Evolutionary conservation across 805 yeast genomes (phyloP), one percentile per base, ranked within the genome.

Genomic region (Saccharomycopsis olivae): DNA sequence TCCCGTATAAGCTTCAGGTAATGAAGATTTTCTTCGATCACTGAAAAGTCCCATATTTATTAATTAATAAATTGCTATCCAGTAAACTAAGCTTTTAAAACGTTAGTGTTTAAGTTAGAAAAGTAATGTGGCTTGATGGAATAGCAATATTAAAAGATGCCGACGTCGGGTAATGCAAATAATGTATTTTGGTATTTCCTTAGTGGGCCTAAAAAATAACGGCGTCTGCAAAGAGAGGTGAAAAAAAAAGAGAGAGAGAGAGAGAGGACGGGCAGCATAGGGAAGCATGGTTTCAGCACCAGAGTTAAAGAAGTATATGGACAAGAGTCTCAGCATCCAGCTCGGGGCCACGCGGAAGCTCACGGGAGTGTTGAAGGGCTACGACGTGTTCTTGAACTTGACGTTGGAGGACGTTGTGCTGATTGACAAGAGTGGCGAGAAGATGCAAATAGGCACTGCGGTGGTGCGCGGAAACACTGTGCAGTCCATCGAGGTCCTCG

Each of bases 321-420:
- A 83, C 54, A 84, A 83, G 59, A 73, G 74, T 51, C 67, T 89
- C 20, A 65, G 75, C 11, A 63, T 89, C 14, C 82, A 80, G 48
- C 66, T 89, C 44, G 86, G 85, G 56, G 94, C 95, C 1, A 62
- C 81, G 11, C 68, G 96, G 37, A 72, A 71, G 49, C 73, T 89
- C 1, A 71, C 73, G n/a, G 97, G 97, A 2, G 71, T 73, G 10
- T 67, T 89, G 40, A 66, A 84, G 51, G 97, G 97, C 2, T 89
- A 76, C 56, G 97, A 89, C 55, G 72, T 75, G 20, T 62, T 62
- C 35, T 40, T 62, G 30, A 62, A 62, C 39, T 43, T 62, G 37
- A 60, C 63, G 14, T 29, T 62, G 17, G 51, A 39, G 15, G 43
- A 39, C 4, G 31, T 33, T n/a, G 65, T 75, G 13, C 92, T 82